Evolutionary conservation across 2,329 filamentous ascomycete genomes (phyloP), one percentile per base, ranked within the genome.

Genomic region (Aureobasidium sp.): DNA sequence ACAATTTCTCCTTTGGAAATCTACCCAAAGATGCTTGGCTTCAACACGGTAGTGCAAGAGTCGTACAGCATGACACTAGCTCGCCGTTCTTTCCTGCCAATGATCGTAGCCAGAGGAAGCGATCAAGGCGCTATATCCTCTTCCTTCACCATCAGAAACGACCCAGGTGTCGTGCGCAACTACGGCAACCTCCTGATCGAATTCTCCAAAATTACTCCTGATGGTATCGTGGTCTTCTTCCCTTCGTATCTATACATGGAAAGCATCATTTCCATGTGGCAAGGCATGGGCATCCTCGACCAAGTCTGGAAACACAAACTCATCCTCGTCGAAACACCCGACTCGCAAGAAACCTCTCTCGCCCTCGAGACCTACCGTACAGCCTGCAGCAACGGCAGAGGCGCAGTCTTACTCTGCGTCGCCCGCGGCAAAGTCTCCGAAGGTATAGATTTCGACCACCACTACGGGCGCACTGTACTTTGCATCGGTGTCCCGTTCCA

Each of bases 181-280:
- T 99, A 97, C 69, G 95, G 94, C 48, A 94, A 88, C 66, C 81
- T 99, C 1, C 80, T 99, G 36, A 94, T 92, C 8, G 94, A 99
- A 72, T 97, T 99, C 73, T 90, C 91, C 60, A 95, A 93, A 74
- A 87, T 97, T 66, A 99, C 94, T 0, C 95, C 94, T 0, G 94
- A 99, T 70, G 94, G 94, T 36, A 87, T 99, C 75, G 94, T 99
- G n/a, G 94, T 99, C 42, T 99, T 99, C 80, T 99, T 99, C 73
- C 95, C 94, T 0, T 96, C 91, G 0, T 99, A 99, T 70, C 83
- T 99, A 1, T 99, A 99, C 78, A 97, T 99, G 94, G 94, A 99
- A 73, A 94, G 89, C 58, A 97, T 97, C 73, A 97, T 99, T 73
- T 93, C 89, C 73, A 96, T 96, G 86, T 99, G 94, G 94, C 94